Conservation (phyloP, 2,329 filamentous ascomycete species). For the Aspergillus japonicus region DNA sequence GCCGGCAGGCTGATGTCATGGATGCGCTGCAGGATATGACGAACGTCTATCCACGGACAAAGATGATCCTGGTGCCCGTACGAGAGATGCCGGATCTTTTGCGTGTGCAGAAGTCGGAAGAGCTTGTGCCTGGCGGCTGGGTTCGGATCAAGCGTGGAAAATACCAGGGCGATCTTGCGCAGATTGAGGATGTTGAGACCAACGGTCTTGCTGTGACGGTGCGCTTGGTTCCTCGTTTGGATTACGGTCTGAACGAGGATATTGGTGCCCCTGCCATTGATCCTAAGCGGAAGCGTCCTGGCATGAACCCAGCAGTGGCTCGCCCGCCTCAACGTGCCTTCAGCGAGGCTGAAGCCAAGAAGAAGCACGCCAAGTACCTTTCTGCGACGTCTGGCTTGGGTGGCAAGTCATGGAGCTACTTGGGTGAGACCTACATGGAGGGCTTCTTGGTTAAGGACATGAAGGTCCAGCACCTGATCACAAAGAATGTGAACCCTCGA, state of each 20-base stretch:
- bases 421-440: conserved; percentile 85
- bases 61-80: conserved; percentile 85
- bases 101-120: conserved; percentile 80
- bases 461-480: conserved; percentile 80
- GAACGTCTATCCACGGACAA: conserved; percentile 84
- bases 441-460: conserved; percentile 93
- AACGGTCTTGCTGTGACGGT: conserved; percentile 88
- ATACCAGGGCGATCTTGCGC: conserved; percentile 85
- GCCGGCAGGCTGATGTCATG: conserved; percentile 80
- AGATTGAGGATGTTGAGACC: conserved; percentile 87
- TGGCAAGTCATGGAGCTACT: conserved; percentile 76
- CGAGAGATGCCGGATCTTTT: conserved; percentile 98
- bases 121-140: conserved; percentile 83
- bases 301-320: conserved; percentile 54
- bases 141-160: conserved; percentile 81
- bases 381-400: conserved; percentile 53
- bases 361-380: conserved; percentile 70
- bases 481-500: conserved; percentile 87
- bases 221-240: conserved; percentile 82
- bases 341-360: conserved; percentile 88
- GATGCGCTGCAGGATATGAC: conserved; percentile 78
- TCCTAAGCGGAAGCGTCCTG: conserved; percentile 75
- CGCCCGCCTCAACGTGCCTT: conserved; percentile 86
- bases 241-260: conserved; percentile 89
- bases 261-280: conserved; percentile 54